Evolutionary conservation across 768 basidiomycete species (phyloP).

Genomic region (Tylopilus balloui): DNA sequence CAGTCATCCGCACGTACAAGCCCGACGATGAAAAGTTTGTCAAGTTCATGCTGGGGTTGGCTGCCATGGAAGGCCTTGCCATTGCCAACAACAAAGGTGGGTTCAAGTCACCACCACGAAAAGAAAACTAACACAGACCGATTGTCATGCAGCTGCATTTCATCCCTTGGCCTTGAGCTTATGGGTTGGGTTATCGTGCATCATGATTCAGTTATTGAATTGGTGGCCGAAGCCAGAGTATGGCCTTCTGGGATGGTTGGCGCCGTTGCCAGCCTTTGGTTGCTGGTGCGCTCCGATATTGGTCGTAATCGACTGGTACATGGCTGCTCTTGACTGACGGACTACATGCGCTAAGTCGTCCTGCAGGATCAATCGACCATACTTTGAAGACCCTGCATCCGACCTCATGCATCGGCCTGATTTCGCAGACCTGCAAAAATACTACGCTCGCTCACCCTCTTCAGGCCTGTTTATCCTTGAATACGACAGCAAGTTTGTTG

Average conservation of each 20-base stretch:
- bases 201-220: conserved; percentile 54
- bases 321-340: not conserved
- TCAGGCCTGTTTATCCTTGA: conserved; percentile 74
- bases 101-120: conserved; percentile 3
- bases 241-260: conserved; percentile 49
- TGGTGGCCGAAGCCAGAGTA: conserved; percentile 60
- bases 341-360: not conserved
- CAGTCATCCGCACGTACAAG: conserved; percentile 50
- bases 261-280: conserved; percentile 63
- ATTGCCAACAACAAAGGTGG: conserved; percentile 59
- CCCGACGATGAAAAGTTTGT: conserved; percentile 53
- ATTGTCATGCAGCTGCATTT: conserved; percentile 38
- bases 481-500: conserved; percentile 52
- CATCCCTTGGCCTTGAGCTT: conserved; percentile 56
- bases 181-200: conserved; percentile 58
- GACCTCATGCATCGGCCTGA: conserved; percentile 53
- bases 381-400: conserved; percentile 54
- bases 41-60: conserved; percentile 61
- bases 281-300: conserved; percentile 59
- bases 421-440: conserved; percentile 43
- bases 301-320: conserved; percentile 66
- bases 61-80: conserved; percentile 63
- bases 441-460: conserved; percentile 57
- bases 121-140: not conserved
- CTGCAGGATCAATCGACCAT: conserved; percentile 63